Conservation (phyloP, 2,329 filamentous ascomycete genomes). For the Colletotrichum agaves region DNA sequence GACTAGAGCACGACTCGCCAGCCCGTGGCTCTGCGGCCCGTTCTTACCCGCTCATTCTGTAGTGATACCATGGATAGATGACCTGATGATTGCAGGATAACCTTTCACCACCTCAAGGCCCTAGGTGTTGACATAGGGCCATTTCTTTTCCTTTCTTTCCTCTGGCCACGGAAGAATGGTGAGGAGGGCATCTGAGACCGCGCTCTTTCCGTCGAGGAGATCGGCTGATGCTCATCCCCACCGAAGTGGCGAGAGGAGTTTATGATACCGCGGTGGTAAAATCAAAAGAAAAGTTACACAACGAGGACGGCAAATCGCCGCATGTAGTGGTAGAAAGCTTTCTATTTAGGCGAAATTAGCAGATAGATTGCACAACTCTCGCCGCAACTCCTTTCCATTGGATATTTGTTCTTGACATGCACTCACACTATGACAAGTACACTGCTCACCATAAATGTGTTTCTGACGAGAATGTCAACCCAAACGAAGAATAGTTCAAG, state of each 20-base stretch:
- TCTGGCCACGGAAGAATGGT: constrained; percentile 34
- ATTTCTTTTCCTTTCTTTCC: constrained; percentile 34
- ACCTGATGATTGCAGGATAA: constrained; percentile 39
- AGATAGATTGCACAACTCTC: constrained; percentile 28
- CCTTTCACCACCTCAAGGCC: constrained; percentile 27
- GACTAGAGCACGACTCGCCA: constrained; percentile 35
- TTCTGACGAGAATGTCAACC: no score
- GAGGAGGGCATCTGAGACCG: constrained; percentile 4
- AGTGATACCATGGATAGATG: constrained; percentile 39
- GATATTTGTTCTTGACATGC: no score
- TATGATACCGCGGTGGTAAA: constrained; percentile 5
- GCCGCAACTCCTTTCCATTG: not conserved
- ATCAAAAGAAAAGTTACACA: constrained; percentile 34
- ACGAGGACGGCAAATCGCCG: constrained; percentile 12
- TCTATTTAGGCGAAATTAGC: constrained; percentile 30
- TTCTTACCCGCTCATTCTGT: constrained; percentile 34
- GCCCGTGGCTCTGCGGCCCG: constrained; percentile 37
- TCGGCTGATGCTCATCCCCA: not conserved
- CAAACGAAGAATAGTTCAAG: no score
- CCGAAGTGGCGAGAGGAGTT: constrained; percentile 21
- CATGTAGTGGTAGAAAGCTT: constrained; percentile 34
- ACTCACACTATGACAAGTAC: no score
- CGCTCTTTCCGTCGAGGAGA: constrained; percentile 3
- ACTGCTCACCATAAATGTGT: no score
- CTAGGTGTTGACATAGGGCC: constrained; percentile 28